Evolutionary conservation across 2,329 filamentous ascomycete genomes (phyloP).

Genomic region (Fusarium equiseti): DNA sequence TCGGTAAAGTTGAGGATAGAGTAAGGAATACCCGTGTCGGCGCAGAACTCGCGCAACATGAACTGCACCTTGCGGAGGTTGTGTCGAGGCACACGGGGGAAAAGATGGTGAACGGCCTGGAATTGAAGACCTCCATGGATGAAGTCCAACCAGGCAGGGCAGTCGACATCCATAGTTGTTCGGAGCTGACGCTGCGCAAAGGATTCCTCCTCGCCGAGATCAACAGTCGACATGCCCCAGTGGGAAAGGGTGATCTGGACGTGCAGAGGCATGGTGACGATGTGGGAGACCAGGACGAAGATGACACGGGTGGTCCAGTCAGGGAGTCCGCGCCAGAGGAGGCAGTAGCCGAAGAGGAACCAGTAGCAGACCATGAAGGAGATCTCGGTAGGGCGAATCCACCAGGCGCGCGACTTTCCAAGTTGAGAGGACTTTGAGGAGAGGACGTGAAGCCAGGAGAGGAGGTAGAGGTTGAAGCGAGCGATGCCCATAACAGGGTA

Average conservation of each 20-base stretch:
- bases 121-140: constrained; percentile 80
- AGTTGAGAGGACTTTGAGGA: constrained; percentile 66
- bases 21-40: constrained; percentile 74
- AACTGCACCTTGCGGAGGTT: constrained; percentile 72
- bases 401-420: constrained; percentile 69
- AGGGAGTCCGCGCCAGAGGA: constrained; percentile 71
- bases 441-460: constrained; percentile 75
- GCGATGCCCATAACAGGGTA: constrained; percentile 76
- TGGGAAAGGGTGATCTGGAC: constrained; percentile 79
- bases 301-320: constrained; percentile 67
- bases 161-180: constrained; percentile 81
- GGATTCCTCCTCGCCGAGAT: constrained; percentile 73
- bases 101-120: constrained; percentile 78
- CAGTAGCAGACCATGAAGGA: constrained; percentile 73
- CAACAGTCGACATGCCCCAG: constrained; percentile 77
- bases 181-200: constrained; percentile 77
- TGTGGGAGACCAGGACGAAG: constrained; percentile 74
- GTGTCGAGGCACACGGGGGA: constrained; percentile 75
- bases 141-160: constrained; percentile 78
- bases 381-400: constrained; percentile 76
- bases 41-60: constrained; percentile 72
- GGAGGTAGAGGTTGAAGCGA: constrained; percentile 78
- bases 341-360: constrained; percentile 75
- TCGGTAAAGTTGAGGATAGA: constrained; percentile 71
- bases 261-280: constrained; percentile 75